These are phyloP conservation scores for Gracilariopsis chorda DNA, from an alignment of 23 red algal species.

Conservation along the genomic window DNA sequence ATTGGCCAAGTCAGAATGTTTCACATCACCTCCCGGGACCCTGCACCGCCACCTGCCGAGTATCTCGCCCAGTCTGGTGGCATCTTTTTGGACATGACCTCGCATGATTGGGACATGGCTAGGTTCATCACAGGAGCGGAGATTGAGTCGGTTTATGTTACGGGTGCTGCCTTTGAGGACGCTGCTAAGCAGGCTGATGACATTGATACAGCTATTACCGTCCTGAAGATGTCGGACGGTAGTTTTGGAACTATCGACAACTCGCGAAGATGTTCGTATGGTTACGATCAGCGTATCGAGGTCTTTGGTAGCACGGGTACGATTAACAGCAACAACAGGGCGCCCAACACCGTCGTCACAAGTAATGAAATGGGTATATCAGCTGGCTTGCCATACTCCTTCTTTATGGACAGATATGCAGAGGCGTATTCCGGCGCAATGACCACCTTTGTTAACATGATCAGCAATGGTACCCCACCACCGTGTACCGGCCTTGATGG, in stretches of 20 bases:
- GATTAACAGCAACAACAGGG: constrained; percentile 81
- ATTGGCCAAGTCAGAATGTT: constrained; percentile 96
- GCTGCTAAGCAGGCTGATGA: constrained; percentile 91
- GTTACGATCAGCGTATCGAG: constrained; percentile 99
- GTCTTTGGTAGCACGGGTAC: constrained; percentile 92
- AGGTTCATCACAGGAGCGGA: constrained; percentile 94
- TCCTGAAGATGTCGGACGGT: constrained; percentile 93
- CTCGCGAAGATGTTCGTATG: constrained; percentile 90
- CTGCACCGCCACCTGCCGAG: constrained; percentile 88
- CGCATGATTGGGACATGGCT: constrained; percentile 99
- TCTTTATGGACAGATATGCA: constrained; percentile 99
- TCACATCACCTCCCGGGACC: constrained; percentile 93
- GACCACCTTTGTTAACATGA: constrained; percentile 93
- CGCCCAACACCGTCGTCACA: constrained; percentile 70
- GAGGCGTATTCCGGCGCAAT: constrained; percentile 92
- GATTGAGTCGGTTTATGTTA: constrained; percentile 96
- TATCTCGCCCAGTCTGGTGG: constrained; percentile 93
- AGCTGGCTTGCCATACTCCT: constrained; percentile 72
- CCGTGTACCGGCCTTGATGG: constrained; percentile 85
- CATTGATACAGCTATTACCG: constrained; percentile 87
- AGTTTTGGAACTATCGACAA: constrained; percentile 99
- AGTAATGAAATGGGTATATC: constrained; percentile 51
- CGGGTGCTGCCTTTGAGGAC: constrained; percentile 81
- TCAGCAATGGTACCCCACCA: constrained; percentile 46
- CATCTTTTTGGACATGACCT: constrained; percentile 96